Conservation (phyloP, 2,329 filamentous ascomycete species). For the Trichoderma koningiopsis region DNA sequence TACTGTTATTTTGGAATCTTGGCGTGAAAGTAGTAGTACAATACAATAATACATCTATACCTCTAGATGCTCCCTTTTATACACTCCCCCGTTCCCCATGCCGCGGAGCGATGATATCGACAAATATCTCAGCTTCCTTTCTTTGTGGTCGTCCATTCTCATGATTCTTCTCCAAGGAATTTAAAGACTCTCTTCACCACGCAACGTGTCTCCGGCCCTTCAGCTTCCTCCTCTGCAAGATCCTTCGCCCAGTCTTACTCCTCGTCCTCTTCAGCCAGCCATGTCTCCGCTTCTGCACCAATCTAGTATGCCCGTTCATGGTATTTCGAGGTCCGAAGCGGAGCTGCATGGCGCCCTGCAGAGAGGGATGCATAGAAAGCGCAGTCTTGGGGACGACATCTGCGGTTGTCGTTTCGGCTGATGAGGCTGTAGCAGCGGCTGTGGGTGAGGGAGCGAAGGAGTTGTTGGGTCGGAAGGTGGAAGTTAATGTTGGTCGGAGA, state of each 20-base stretch:
- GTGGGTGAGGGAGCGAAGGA: conserved; percentile 38
- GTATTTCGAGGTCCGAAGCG: conserved; percentile 62
- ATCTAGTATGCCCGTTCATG: conserved; percentile 56
- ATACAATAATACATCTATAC: conserved; percentile 15
- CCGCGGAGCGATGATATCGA: background rate
- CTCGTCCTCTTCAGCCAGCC: conserved; percentile 57
- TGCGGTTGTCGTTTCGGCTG: conserved; percentile 30
- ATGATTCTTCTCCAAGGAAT: background rate
- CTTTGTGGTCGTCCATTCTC: background rate
- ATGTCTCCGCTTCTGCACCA: conserved; percentile 61
- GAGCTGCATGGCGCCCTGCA: conserved; percentile 53
- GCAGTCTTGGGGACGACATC: conserved; percentile 51
- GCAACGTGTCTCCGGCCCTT: conserved; percentile 55
- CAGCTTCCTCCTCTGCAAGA: conserved; percentile 51
- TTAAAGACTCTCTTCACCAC: conserved; percentile 28
- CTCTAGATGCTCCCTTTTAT: conserved; percentile 13
- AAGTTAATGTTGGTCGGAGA: conserved; percentile 51
- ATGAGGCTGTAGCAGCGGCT: conserved; percentile 13
- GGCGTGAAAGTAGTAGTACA: conserved; percentile 20
- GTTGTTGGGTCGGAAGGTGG: conserved; percentile 38
- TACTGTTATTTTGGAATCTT: background rate
- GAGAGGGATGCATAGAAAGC: conserved; percentile 56
- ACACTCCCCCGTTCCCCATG: background rate
- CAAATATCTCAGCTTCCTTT: background rate
- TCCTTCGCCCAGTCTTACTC: conserved; percentile 55